Conservation (phyloP, 768 basidiomycete genomes). For the Serendipita vermifera region DNA sequence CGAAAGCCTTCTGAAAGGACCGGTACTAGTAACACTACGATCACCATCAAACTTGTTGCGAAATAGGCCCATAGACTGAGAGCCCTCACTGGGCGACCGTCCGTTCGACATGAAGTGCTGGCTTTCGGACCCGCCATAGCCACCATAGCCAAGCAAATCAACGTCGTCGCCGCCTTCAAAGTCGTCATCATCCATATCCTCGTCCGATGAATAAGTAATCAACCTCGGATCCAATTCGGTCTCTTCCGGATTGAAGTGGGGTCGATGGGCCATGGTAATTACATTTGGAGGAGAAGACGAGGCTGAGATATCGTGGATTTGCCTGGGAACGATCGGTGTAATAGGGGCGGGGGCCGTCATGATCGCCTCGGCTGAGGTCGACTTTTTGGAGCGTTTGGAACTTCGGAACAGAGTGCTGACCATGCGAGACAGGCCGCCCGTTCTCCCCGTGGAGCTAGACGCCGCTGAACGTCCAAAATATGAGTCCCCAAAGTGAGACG, state of each 20-base stretch:
- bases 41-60: not conserved
- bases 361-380: constrained; percentile 5
- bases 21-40: not conserved
- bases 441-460: not conserved
- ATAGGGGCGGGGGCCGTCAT: not conserved
- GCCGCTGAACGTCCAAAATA: not conserved
- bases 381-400: constrained; percentile 5
- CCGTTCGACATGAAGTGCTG: not conserved
- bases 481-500: not conserved
- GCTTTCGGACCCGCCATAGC: no score
- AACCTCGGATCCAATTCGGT: not conserved
- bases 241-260: not conserved
- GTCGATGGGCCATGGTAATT: not conserved
- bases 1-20: not conserved
- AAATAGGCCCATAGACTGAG: not conserved
- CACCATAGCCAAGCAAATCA: not conserved
- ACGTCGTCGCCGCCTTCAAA: not conserved
- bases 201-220: constrained; percentile 1
- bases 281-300: not conserved
- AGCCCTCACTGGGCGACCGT: not conserved
- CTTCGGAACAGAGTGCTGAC: constrained; percentile 1
- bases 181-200: constrained; percentile 3
- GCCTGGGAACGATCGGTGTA: not conserved
- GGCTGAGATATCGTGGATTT: not conserved
- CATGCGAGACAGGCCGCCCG: constrained; percentile 2